Conservation (phyloP, 371 early-diverging fungal species). For the Fennellomyces sp. region DNA sequence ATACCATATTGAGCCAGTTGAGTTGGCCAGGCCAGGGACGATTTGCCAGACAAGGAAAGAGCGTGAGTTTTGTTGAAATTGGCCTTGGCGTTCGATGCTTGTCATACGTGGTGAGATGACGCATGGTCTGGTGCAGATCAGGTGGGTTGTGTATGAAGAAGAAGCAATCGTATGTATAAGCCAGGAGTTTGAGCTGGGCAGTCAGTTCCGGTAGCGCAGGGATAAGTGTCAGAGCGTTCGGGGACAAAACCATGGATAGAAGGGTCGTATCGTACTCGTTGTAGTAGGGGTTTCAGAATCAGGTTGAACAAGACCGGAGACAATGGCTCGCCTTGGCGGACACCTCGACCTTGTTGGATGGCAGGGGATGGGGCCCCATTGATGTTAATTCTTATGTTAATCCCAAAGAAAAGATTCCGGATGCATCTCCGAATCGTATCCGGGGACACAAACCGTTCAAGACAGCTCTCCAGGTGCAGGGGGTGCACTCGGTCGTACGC, state of each 20-base stretch:
- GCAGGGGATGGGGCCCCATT: constrained; percentile 17
- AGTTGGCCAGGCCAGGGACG: neutral
- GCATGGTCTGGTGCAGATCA: neutral
- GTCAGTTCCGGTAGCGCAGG: too few species aligned
- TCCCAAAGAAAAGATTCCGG: constrained; percentile 3
- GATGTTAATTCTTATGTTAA: constrained; percentile 17
- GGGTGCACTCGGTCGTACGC: constrained; percentile 11
- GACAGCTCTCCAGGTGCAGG: neutral
- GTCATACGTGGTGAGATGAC: neutral
- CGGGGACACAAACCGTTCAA: constrained; percentile 1
- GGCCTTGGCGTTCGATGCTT: constrained; percentile 5
- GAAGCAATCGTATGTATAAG: constrained; percentile 13
- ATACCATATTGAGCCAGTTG: neutral
- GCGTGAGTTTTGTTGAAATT: constrained; percentile 4
- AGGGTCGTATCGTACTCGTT: neutral
- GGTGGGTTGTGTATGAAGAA: neutral
- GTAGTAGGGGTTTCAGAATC: constrained; percentile 17
- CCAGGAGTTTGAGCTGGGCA: neutral
- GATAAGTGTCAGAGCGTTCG: too few species aligned
- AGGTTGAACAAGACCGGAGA: constrained; percentile 23
- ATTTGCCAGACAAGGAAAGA: neutral
- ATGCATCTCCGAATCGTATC: neutral
- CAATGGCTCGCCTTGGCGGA: constrained; percentile 21
- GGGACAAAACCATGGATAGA: too few species aligned
- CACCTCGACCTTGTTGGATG: constrained; percentile 7